phyloP scores from a whole-genome alignment of 129 eudicot species.

The Pulicaria dysenterica region DNA sequence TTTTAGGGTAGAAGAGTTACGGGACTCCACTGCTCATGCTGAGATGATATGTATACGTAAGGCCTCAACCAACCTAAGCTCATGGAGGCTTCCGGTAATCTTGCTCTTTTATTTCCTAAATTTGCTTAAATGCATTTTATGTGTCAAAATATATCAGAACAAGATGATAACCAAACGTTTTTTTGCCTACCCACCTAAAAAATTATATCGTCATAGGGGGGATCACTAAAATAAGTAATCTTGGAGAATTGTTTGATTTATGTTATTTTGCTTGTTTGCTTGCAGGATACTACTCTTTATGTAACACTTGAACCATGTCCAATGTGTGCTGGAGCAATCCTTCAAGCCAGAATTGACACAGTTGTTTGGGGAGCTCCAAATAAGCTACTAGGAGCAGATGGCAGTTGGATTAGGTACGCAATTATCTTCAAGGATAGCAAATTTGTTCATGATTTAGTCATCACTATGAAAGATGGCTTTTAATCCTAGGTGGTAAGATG shows the following conservation, averaged over 20 bases:
- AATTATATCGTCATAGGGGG: background rate
- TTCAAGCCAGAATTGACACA: conserved; percentile 83
- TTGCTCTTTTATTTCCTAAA: background rate
- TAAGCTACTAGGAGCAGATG: conserved; percentile 96
- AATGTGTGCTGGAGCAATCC: conserved; percentile 98
- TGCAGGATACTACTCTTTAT: conserved; percentile 79
- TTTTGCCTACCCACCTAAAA: conserved; percentile 10
- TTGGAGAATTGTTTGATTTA: conserved; percentile 3
- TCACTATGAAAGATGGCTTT: background rate
- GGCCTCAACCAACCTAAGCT: conserved; percentile 64
- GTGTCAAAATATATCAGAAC: background rate
- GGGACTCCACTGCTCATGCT: conserved; percentile 96
- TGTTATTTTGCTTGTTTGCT: conserved; percentile 7
- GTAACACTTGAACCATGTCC: conserved; percentile 97
- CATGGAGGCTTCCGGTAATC: conserved; percentile 90
- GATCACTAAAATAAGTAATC: background rate
- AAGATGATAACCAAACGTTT: conserved; percentile 2
- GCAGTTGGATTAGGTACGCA: conserved; percentile 95
- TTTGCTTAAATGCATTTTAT: background rate
- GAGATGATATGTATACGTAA: conserved; percentile 86
- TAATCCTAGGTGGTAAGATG: background rate
- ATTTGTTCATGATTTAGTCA: background rate
- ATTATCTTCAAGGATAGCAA: background rate
- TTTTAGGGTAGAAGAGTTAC: conserved; percentile 84
- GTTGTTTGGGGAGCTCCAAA: conserved; percentile 99